Base-by-base conservation (phyloP, 352 stramenopile species). In the Globisporangium solare region DNA sequence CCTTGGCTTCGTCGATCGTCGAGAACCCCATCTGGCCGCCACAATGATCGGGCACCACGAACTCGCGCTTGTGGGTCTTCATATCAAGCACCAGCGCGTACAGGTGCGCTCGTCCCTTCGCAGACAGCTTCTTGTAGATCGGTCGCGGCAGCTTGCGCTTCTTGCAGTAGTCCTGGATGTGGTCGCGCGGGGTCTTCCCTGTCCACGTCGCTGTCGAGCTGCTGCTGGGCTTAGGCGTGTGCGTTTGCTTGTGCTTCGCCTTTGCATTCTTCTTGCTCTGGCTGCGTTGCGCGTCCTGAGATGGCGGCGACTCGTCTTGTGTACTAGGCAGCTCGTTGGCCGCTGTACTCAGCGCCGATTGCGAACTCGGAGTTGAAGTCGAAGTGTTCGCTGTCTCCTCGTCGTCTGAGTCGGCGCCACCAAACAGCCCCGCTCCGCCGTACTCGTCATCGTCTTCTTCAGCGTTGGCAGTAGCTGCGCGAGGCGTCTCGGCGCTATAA, bases 101-200 rank as follows among this genome's bases (percentile, higher is more conserved):
- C 21, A 75, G 60, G 22, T 83, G 71, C 5, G 60, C 62, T 39
- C 64, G 63, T 4, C 56, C 43, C 48, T 51, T 64, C 40, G 27
- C 54, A 42, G 66, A 57, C 13, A 54, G 42, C 66, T 64, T 67
- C 55, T 86, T 88, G 70, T 85, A 98, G 50, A 88, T 78, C 1
- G 92, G 89, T 41, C 73, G 75, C 1, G 77, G 73, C 54, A 92
- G 60, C 43, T 94, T 92, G 60, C 88, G 67, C 60, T 97, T 97
- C 43, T 79, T 80, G 66, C 88, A 97, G 35, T 86, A 73, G 48
- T 97, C 86, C 27, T 97, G 71, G 35, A 98, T 67, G 32, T 94
- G 79, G 52, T 96, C 79, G 32, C 93, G 74, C 3, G 94, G 92
- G 3, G 87, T 96, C 47, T 89, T 93, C 41, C 81, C 81, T 0